phyloP scores from a whole-genome alignment of 2,329 filamentous ascomycete genomes.

The Coniochaeta sp. region DNA sequence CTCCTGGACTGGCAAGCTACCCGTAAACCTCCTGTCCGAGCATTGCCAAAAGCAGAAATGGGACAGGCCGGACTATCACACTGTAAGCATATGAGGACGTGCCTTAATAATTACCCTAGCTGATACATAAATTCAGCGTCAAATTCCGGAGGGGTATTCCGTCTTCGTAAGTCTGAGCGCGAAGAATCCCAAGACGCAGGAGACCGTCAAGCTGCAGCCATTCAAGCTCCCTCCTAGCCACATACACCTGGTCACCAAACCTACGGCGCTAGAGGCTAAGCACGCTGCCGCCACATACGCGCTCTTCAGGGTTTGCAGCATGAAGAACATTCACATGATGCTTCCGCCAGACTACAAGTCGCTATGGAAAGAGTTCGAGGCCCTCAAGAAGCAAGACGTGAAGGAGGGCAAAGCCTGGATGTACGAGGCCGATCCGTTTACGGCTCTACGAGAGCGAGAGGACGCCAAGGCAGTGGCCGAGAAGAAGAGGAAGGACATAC shows the following conservation, averaged over 20 bases:
- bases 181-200: conserved; percentile 75
- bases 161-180: conserved; percentile 74
- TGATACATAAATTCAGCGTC: conserved; percentile 33
- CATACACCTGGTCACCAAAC: conserved; percentile 66
- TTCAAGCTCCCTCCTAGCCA: conserved; percentile 74
- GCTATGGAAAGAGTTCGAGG: conserved; percentile 86
- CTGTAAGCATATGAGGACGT: conserved; percentile 38
- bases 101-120: neutral
- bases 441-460: conserved; percentile 69
- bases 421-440: conserved; percentile 94
- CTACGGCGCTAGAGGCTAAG: conserved; percentile 80
- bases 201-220: conserved; percentile 66
- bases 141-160: conserved; percentile 66
- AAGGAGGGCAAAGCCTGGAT: conserved; percentile 78
- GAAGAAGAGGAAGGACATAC: conserved; percentile 70
- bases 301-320: conserved; percentile 85
- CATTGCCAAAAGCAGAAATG: conserved; percentile 95
- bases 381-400: conserved; percentile 73
- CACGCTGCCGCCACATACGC: conserved; percentile 92
- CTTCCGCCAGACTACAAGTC: conserved; percentile 84
- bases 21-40: conserved; percentile 87
- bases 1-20: conserved; percentile 96
- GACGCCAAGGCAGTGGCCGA: conserved; percentile 68
- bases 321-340: conserved; percentile 93
- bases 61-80: conserved; percentile 88